A percentile compares a stretch with the other conserved stretches of the same genome.
These are phyloP conservation scores for Volvariella surrecta DNA, from an alignment of 1,284 basidiomycete genomes.

Conservation along the genomic window DNA sequence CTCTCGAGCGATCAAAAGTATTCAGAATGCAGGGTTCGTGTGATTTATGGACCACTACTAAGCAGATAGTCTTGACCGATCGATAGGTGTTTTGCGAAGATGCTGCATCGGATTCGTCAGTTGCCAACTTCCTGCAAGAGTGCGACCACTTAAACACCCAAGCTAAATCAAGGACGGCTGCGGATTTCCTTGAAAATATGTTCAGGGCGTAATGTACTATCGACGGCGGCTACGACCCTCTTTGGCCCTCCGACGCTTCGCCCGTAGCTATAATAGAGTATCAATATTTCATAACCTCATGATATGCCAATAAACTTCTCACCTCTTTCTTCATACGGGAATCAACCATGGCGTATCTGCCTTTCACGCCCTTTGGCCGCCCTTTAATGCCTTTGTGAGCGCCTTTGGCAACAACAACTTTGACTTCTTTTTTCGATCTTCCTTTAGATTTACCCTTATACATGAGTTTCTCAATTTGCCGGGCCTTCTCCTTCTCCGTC, in stretches of 20 bases:
- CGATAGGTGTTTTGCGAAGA: conserved; percentile 40
- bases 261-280: conserved; percentile 44
- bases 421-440: conserved; percentile 73
- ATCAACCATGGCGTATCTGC: conserved; percentile 89
- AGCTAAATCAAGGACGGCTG: conserved; percentile 5
- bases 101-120: conserved; percentile 28
- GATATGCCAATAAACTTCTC: conserved; percentile 11
- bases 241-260: conserved; percentile 63
- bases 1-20: conserved; percentile 46
- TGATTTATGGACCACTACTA: conserved; percentile 1
- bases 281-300: conserved; percentile 6
- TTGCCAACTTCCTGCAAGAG: conserved; percentile 42
- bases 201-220: conserved; percentile 1
- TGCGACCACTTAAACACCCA: conserved; percentile 32
- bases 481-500: conserved; percentile 91
- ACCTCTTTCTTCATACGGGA: conserved; percentile 81
- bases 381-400: conserved; percentile 87
- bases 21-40: conserved; percentile 45
- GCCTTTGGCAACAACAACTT: conserved; percentile 91
- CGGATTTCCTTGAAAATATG: neutral
- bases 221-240: conserved; percentile 49
- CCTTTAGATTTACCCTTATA: conserved; percentile 64
- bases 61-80: conserved; percentile 4
- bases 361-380: conserved; percentile 93
- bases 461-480: conserved; percentile 90